phyloP scores from a whole-genome alignment of 306 rosid genomes.

The Castanopsis chinensis region DNA sequence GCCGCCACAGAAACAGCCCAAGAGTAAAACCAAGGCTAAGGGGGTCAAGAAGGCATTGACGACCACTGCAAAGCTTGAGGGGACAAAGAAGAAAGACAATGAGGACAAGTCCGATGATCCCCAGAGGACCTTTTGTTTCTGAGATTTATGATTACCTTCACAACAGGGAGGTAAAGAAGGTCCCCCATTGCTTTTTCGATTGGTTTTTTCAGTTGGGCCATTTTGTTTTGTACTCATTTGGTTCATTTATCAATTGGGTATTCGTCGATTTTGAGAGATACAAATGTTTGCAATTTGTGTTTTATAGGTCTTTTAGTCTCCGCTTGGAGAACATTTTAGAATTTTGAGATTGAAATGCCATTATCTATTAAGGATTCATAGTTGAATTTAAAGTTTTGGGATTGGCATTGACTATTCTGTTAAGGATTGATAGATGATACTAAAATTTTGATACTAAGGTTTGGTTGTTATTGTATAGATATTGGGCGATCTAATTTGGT shows the following conservation, averaged over 20 bases:
- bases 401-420: too few species aligned
- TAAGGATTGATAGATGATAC: too few species aligned
- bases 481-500: neutral
- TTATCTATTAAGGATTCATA: neutral
- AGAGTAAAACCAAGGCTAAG: constrained; percentile 5
- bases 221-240: neutral
- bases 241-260: neutral
- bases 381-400: too few species aligned
- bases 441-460: too few species aligned
- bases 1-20: constrained; percentile 18
- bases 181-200: neutral
- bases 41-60: neutral
- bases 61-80: neutral
- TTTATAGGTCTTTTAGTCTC: neutral
- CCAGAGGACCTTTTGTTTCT: constrained; percentile 53
- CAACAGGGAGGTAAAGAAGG: constrained; percentile 52
- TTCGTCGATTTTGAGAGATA: neutral
- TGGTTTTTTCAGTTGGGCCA: neutral
- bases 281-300: neutral
- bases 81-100: neutral
- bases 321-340: neutral
- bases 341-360: neutral
- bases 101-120: constrained; percentile 42
- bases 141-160: constrained; percentile 77
- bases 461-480: too few species aligned